Conservation (phyloP, 139 green algal species). For the Chlamydomonas sp. region DNA sequence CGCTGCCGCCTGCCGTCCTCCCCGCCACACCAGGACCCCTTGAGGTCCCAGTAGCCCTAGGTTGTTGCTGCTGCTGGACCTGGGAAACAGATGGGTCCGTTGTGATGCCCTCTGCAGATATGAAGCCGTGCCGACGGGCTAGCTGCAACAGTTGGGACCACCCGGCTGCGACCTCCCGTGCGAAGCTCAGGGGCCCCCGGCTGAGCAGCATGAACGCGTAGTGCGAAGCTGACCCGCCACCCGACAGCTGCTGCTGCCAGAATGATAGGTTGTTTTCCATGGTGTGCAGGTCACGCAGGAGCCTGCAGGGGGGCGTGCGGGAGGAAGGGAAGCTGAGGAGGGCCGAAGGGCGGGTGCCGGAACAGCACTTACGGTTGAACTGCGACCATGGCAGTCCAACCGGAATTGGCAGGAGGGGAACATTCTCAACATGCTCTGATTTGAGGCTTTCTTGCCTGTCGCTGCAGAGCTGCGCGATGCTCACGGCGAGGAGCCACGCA, state of each 20-base stretch:
- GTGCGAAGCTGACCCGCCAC: conserved; percentile 12
- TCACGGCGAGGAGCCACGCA: no score
- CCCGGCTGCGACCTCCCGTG: conserved; percentile 10
- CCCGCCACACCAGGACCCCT: background rate
- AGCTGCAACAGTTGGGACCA: background rate
- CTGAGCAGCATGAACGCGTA: conserved; percentile 42
- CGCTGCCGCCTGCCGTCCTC: background rate
- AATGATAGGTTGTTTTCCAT: conserved; percentile 30
- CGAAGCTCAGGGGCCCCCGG: conserved; percentile 22
- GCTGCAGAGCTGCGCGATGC: no score
- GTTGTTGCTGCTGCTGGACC: no score
- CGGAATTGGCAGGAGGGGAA: no score
- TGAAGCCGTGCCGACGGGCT: background rate
- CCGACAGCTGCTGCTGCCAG: conserved; percentile 21
- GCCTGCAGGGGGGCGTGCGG: background rate
- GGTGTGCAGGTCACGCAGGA: conserved; percentile 20
- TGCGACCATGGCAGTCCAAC: no score
- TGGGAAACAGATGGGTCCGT: no score
- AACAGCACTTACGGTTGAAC: no score
- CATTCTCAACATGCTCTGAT: no score
- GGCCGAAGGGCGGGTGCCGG: no score
- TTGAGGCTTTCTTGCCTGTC: no score
- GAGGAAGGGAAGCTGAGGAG: background rate
- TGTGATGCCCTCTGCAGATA: background rate
- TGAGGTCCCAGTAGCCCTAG: no score